Evolutionary conservation across 2,329 filamentous ascomycete species (phyloP).

Genomic region (Bipolaris bicolor): DNA sequence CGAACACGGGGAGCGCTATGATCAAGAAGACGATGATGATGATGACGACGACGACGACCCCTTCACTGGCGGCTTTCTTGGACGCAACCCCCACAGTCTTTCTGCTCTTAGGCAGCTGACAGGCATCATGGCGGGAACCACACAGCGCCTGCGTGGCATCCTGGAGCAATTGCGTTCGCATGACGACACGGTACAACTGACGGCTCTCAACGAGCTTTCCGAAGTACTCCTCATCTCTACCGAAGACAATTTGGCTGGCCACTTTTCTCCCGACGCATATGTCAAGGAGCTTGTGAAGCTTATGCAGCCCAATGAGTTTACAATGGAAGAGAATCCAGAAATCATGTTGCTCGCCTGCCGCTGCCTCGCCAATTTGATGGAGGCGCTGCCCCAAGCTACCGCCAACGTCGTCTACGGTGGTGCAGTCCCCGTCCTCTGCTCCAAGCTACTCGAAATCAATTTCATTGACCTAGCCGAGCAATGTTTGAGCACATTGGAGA

Average conservation of each 20-base stretch:
- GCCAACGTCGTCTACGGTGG: constrained; percentile 97
- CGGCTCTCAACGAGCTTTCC: constrained; percentile 90
- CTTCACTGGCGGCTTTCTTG: constrained; percentile 67
- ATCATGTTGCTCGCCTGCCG: constrained; percentile 97
- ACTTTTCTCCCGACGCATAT: constrained; percentile 92
- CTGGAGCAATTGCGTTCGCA: constrained; percentile 72
- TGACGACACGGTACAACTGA: constrained; percentile 84
- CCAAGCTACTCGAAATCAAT: constrained; percentile 92
- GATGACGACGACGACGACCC: constrained; percentile 64
- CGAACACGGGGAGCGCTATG: constrained; percentile 23
- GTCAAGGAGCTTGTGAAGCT: constrained; percentile 91
- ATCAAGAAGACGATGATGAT: constrained; percentile 61
- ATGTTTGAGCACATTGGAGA: constrained; percentile 92
- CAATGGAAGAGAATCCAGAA: constrained; percentile 89
- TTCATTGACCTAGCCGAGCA: constrained; percentile 98
- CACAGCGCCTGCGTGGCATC: constrained; percentile 72
- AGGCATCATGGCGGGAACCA: constrained; percentile 85
- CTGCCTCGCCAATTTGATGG: constrained; percentile 96
- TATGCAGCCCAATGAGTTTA: constrained; percentile 88
- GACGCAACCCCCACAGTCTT: constrained; percentile 64
- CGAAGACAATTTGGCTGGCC: constrained; percentile 92
- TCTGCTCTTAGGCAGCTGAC: constrained; percentile 86
- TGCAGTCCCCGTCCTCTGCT: constrained; percentile 90
- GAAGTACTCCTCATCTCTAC: constrained; percentile 93
- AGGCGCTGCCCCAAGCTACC: constrained; percentile 88